Conservation (phyloP, 2,329 filamentous ascomycete species). For the Coleophoma eucalyptorum region DNA sequence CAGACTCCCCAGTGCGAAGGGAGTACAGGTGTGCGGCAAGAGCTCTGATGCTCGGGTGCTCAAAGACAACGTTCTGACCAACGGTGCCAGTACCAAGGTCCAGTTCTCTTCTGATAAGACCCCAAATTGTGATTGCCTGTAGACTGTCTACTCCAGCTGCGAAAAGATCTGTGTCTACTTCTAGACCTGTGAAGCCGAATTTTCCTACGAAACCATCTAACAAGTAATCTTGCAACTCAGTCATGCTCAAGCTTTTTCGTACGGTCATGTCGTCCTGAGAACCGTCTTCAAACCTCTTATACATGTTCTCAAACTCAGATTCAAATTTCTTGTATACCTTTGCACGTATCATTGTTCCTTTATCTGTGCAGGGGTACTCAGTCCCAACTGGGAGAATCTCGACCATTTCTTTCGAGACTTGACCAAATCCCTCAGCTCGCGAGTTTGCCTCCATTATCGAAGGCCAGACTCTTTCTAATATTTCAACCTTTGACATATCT, state of each 20-base stretch:
- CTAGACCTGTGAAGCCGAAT: conserved; percentile 9
- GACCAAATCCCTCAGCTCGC: conserved; percentile 44
- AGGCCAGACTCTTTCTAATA: conserved; percentile 45
- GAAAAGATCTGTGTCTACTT: conserved; percentile 23
- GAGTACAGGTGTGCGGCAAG: conserved; percentile 11
- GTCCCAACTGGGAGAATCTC: conserved; percentile 37
- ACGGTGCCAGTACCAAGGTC: conserved; percentile 16
- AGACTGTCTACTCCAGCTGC: conserved; percentile 24
- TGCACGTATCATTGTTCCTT: conserved; percentile 47
- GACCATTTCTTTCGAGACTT: conserved; percentile 48
- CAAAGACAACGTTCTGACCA: conserved; percentile 27
- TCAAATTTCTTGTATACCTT: conserved; percentile 40
- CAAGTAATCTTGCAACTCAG: conserved; percentile 18
- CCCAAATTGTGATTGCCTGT: conserved; percentile 21
- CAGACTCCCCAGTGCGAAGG: conserved; percentile 8
- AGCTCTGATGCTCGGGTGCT: conserved; percentile 21
- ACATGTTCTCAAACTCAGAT: conserved; percentile 35
- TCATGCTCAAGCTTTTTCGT: conserved; percentile 3
- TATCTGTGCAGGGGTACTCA: conserved; percentile 44
- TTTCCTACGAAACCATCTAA: conserved; percentile 18
- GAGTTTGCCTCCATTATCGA: conserved; percentile 46
- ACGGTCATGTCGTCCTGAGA: conserved; percentile 21
- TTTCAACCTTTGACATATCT: conserved; percentile 35
- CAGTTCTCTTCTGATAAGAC: conserved; percentile 19
- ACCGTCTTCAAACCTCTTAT: conserved; percentile 23